Percentiles rank a stretch among this genome's conserved stretches.
These are phyloP conservation scores for Backusella circina DNA, from an alignment of 192 early-diverging fungal species.

Conservation along the genomic window DNA sequence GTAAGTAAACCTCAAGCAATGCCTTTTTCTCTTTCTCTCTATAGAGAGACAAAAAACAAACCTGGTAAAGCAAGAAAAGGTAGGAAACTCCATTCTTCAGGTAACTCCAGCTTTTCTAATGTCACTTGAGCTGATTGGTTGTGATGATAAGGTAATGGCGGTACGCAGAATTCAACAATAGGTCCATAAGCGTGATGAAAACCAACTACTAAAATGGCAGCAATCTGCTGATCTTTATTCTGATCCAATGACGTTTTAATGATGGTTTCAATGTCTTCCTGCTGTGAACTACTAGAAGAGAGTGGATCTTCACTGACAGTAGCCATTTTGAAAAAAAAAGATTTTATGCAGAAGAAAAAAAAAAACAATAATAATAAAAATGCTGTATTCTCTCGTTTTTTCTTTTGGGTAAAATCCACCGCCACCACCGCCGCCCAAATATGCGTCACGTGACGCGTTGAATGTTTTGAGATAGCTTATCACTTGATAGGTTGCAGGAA, in stretches of 20 bases:
- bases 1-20: not conserved
- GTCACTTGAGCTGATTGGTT: slow-evolving; percentile 14
- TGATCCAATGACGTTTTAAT: slow-evolving; percentile 19
- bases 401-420: too few species aligned
- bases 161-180: slow-evolving; percentile 47
- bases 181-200: slow-evolving; percentile 54
- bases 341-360: not conserved
- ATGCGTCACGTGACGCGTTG: not conserved
- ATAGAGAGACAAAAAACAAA: slow-evolving; percentile 12
- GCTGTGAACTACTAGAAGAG: not conserved
- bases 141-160: slow-evolving; percentile 42
- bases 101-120: slow-evolving; percentile 49
- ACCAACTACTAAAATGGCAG: slow-evolving; percentile 34
- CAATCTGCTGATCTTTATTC: slow-evolving; percentile 32
- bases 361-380: not conserved
- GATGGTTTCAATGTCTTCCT: not conserved
- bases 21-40: not conserved
- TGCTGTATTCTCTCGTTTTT: not conserved
- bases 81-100: slow-evolving; percentile 79
- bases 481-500: not conserved
- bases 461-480: not conserved
- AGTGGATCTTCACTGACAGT: not conserved
- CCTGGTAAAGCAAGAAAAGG: slow-evolving; percentile 79
- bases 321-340: not conserved
- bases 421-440: too few species aligned